These are phyloP conservation scores for Neurospora cerealis DNA, from an alignment of 495 filamentous ascomycete species.

Conservation along the genomic window DNA sequence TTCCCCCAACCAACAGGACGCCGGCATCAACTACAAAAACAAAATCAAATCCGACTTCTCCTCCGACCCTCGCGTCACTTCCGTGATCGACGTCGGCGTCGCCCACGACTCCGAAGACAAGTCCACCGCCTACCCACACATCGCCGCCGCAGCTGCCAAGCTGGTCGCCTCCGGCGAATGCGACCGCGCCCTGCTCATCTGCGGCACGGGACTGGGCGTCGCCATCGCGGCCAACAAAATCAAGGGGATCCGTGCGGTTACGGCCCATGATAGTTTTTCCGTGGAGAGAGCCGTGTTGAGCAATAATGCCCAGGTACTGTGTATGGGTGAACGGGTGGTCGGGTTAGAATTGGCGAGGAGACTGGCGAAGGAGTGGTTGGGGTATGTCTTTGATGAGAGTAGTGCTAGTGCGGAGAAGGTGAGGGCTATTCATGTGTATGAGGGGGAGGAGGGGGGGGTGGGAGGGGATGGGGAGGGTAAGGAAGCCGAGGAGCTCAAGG, in stretches of 20 bases:
- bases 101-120: constrained; percentile 49
- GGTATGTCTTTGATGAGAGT: constrained; percentile 67
- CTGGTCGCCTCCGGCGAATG: constrained; percentile 57
- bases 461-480: not conserved
- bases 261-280: constrained; percentile 75
- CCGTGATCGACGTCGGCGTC: constrained; percentile 55
- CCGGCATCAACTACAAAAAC: constrained; percentile 70
- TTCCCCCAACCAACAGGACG: constrained; percentile 40
- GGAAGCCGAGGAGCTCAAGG: constrained; percentile 10
- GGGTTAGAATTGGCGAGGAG: constrained; percentile 70
- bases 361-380: constrained; percentile 72
- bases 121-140: constrained; percentile 67
- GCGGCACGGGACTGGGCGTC: constrained; percentile 77
- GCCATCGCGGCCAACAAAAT: constrained; percentile 85
- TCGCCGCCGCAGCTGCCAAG: constrained; percentile 59
- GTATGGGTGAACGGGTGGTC: constrained; percentile 78
- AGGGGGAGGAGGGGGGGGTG: constrained; percentile 33
- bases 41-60: constrained; percentile 66
- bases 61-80: constrained; percentile 53
- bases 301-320: constrained; percentile 83
- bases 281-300: constrained; percentile 74
- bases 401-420: constrained; percentile 68
- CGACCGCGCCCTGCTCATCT: constrained; percentile 77
- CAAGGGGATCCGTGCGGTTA: constrained; percentile 73
- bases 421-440: constrained; percentile 62